These are phyloP conservation scores for Penicillium longicatenatum DNA, from an alignment of 495 filamentous ascomycete genomes.

Conservation along the genomic window DNA sequence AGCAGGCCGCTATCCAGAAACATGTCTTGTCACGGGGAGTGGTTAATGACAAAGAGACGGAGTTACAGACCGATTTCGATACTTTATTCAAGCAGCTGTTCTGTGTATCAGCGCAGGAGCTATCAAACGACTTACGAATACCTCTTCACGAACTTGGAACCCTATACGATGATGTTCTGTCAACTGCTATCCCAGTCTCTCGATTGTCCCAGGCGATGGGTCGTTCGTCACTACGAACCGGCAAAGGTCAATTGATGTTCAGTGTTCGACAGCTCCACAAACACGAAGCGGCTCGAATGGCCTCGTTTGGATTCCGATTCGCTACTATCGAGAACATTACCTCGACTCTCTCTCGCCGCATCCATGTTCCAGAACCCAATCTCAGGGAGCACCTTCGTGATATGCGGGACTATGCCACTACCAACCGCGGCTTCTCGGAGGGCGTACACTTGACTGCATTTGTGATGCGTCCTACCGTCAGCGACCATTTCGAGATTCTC, in stretches of 20 bases:
- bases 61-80: constrained; percentile 62
- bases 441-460: constrained; percentile 80
- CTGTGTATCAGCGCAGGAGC: constrained; percentile 73
- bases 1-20: constrained; percentile 32
- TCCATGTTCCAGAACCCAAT: constrained; percentile 64
- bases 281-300: constrained; percentile 60
- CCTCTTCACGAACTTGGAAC: constrained; percentile 66
- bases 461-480: constrained; percentile 65
- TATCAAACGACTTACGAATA: constrained; percentile 66
- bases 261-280: constrained; percentile 67
- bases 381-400: constrained; percentile 57
- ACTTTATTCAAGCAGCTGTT: constrained; percentile 84
- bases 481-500: constrained; percentile 73
- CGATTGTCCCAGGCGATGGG: constrained; percentile 40
- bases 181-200: constrained; percentile 55
- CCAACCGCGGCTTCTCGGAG: constrained; percentile 53
- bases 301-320: constrained; percentile 75
- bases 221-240: constrained; percentile 40
- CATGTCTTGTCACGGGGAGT: constrained; percentile 44
- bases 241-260: constrained; percentile 77
- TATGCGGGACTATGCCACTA: constrained; percentile 62
- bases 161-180: constrained; percentile 76
- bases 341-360: constrained; percentile 62
- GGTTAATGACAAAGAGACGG: constrained; percentile 39
- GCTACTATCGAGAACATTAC: constrained; percentile 69